Base-by-base conservation (phyloP, 805 yeast genomes). In the Zygoascus bituminiphila region DNA sequence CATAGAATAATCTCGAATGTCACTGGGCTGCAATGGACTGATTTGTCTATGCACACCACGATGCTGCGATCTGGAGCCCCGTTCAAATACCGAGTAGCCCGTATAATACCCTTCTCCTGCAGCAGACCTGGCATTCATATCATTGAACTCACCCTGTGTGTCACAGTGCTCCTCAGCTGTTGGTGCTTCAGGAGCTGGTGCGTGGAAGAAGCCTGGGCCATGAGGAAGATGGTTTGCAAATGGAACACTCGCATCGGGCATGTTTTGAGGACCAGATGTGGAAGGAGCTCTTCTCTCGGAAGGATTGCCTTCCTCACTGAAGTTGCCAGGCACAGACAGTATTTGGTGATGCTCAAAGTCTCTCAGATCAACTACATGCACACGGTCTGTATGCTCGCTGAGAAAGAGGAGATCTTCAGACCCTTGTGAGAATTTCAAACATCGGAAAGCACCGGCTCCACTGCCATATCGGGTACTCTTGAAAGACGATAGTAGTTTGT, bases 361-460 rank as follows among this genome's bases (percentile, higher is more conserved):
- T 52, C 95, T 75, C 22, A 88, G 74, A 62, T 89, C 96, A 23
- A 89, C 70, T 49, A 88, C 70, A 65, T 89, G 98, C 2, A 89
- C 84, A 47, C 95, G 73, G 0, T 95, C 94, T 46, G 80, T 83
- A 57, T 89, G 96, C 62, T 89, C 97, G 47, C 84, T 76, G 2
- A 89, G 72, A 46, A 84, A 77, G 49, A 89, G 67, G 51, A 88
- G 64, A 63, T 89, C 96, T 57, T 83, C 89, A 14, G 83, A 70
- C 3, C 86, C 82, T 33, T 74, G 70, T 21, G 84, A 71, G 55
- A 78, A 81, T 60, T 80, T 79, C 48, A 73, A 63, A 51, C 82
- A 79, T 51, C 93, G 69, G 59, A 84, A 82, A 0, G 88, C 85
- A 2, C 91, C 89, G 47, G 67, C 64, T 23, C 71, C 42, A 61